Evolutionary conservation across 2,329 filamentous ascomycete genomes (phyloP).

Genomic region (Albifimbria verrucaria): DNA sequence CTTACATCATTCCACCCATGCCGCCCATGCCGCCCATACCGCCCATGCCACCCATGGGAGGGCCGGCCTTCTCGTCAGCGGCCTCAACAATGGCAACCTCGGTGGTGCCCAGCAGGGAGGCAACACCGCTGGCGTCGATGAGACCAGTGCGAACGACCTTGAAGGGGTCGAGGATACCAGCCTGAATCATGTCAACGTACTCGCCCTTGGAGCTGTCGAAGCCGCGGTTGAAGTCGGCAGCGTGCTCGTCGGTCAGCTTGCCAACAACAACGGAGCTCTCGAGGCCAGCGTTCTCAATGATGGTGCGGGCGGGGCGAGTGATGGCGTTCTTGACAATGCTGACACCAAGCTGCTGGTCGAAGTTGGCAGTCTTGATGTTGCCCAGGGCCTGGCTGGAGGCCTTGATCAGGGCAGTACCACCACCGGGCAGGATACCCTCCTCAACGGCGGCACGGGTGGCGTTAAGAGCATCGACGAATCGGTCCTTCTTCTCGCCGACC

Average conservation of each 20-base stretch:
- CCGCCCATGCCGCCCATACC: conserved; percentile 63
- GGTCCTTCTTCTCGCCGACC: conserved; percentile 99
- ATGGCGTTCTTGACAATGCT: conserved; percentile 98
- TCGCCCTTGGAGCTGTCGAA: conserved; percentile 96
- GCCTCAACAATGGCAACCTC: conserved; percentile 98
- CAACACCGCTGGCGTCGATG: conserved; percentile 91
- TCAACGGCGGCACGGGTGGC: conserved; percentile 97
- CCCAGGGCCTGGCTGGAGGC: conserved; percentile 84
- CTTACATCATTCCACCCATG: conserved; percentile 59
- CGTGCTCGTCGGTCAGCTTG: conserved; percentile 95
- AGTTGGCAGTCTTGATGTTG: conserved; percentile 85
- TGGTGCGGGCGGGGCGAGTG: conserved; percentile 88
- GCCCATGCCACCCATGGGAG: conserved; percentile 62
- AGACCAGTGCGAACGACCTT: conserved; percentile 98
- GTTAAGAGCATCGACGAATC: conserved; percentile 97
- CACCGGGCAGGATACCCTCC: conserved; percentile 97
- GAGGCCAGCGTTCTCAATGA: conserved; percentile 95
- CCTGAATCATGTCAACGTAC: conserved; percentile 97
- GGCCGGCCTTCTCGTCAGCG: conserved; percentile 81
- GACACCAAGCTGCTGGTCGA: conserved; percentile 98
- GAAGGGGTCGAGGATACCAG: conserved; percentile 97
- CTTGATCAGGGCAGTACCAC: conserved; percentile 97
- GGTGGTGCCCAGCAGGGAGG: conserved; percentile 93
- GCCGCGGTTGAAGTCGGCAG: conserved; percentile 92
- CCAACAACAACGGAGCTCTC: conserved; percentile 96